Conservation (phyloP, 2,329 filamentous ascomycete species). For the Lithohypha guttulata region DNA sequence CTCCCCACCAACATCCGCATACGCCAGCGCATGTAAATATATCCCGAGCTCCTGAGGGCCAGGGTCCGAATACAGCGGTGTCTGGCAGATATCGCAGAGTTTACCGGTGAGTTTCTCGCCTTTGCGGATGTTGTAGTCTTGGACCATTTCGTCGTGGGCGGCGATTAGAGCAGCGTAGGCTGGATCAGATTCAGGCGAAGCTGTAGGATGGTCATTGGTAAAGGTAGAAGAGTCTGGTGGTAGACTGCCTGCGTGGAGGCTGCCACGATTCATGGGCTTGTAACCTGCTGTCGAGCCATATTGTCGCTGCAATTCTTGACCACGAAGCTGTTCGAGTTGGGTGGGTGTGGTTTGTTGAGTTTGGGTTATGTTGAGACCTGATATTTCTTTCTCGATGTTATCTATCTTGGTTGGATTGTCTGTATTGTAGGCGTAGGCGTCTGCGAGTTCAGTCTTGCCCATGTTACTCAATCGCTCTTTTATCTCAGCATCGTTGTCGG, state of each 20-base stretch:
- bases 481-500: conserved; percentile 76
- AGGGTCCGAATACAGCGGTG: conserved; percentile 86
- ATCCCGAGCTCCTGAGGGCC: conserved; percentile 81
- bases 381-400: conserved; percentile 23
- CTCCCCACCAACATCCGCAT: conserved; percentile 68
- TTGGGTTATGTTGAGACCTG: conserved; percentile 13
- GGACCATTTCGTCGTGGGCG: conserved; percentile 68
- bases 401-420: conserved; percentile 8
- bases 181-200: conserved; percentile 11
- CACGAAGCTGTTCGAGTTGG: conserved; percentile 12
- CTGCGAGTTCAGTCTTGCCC: conserved; percentile 87
- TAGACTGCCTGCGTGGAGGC: conserved; percentile 26
- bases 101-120: conserved; percentile 89
- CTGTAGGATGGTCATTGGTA: conserved; percentile 9
- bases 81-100: conserved; percentile 68
- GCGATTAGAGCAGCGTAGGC: conserved; percentile 17
- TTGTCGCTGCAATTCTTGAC: conserved; percentile 21
- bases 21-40: conserved; percentile 84
- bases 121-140: conserved; percentile 77
- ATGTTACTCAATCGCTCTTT: conserved; percentile 75
- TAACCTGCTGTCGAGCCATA: conserved; percentile 27
- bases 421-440: conserved; percentile 74
- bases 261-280: conserved; percentile 30
- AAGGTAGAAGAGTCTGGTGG: background rate
- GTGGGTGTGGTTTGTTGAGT: conserved; percentile 22